Evolutionary conservation across 2,329 filamentous ascomycete genomes (phyloP).

Genomic region (Monosporascus sp.): DNA sequence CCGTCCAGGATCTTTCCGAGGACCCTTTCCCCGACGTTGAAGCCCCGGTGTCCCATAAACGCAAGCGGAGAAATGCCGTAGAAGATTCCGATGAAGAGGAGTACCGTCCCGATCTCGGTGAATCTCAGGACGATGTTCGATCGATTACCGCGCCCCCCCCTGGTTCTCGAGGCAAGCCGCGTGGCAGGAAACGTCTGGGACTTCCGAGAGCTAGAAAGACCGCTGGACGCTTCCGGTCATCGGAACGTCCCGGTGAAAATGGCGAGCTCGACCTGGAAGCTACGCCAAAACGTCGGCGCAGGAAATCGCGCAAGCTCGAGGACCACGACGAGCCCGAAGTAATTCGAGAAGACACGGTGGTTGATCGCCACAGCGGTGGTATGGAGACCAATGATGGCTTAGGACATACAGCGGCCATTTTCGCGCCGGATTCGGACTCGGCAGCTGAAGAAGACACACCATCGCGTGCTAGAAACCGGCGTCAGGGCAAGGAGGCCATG

Average conservation of each 20-base stretch:
- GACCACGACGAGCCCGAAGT: constrained; percentile 5
- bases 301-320: constrained; percentile 12
- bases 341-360: constrained; percentile 4
- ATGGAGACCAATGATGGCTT: not conserved
- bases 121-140: constrained; percentile 20
- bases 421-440: constrained; percentile 2
- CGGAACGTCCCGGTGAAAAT: constrained; percentile 4
- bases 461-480: constrained; percentile 16
- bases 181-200: constrained; percentile 13
- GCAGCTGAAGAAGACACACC: constrained; percentile 10
- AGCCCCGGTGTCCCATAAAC: constrained; percentile 16
- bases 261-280: constrained; percentile 11
- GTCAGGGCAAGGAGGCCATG: constrained; percentile 9
- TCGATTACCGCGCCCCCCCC: constrained; percentile 9
- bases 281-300: constrained; percentile 16
- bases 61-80: constrained; percentile 17
- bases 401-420: not conserved
- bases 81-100: constrained; percentile 22
- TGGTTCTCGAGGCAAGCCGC: constrained; percentile 6
- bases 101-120: constrained; percentile 17
- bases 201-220: constrained; percentile 9
- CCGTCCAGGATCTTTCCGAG: constrained; percentile 14
- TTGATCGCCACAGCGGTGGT: constrained; percentile 5
- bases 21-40: constrained; percentile 17
- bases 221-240: constrained; percentile 9